These are phyloP conservation scores for Kwoniella dejecticola DNA, from an alignment of 768 basidiomycete genomes.

Conservation along the genomic window DNA sequence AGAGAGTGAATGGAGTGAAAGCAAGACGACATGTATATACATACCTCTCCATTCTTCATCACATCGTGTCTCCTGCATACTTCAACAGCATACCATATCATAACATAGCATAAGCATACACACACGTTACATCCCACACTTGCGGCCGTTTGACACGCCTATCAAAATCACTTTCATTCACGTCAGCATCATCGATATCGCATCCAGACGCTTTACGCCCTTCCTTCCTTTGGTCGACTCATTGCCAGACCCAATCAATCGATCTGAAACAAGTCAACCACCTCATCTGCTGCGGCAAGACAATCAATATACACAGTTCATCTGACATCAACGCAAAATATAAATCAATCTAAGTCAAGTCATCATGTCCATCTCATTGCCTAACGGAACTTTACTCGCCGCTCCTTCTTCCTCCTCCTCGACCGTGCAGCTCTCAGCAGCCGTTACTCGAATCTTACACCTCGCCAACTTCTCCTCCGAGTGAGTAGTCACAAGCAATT, in stretches of 20 bases:
- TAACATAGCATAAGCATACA: constrained; percentile 2
- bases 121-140: background rate
- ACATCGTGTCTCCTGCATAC: background rate
- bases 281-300: too few species aligned
- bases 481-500: constrained; percentile 43
- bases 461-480: constrained; percentile 91
- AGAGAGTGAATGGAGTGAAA: too few species aligned
- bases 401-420: constrained; percentile 38
- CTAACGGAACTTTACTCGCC: constrained; percentile 48
- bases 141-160: constrained; percentile 19
- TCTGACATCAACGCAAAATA: background rate
- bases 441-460: constrained; percentile 91
- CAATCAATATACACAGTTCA: background rate
- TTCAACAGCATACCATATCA: background rate
- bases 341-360: background rate
- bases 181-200: background rate
- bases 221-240: constrained; percentile 1
- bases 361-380: constrained; percentile 51
- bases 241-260: background rate
- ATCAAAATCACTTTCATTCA: constrained; percentile 10
- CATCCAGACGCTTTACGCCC: background rate
- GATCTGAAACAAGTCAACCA: too few species aligned
- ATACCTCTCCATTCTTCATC: background rate
- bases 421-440: constrained; percentile 68
- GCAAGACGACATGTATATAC: background rate